Percentiles rank a stretch among this genome's conserved stretches.
Evolutionary conservation across 768 basidiomycete genomes (phyloP).

Genomic region (Mrakia gelida): DNA sequence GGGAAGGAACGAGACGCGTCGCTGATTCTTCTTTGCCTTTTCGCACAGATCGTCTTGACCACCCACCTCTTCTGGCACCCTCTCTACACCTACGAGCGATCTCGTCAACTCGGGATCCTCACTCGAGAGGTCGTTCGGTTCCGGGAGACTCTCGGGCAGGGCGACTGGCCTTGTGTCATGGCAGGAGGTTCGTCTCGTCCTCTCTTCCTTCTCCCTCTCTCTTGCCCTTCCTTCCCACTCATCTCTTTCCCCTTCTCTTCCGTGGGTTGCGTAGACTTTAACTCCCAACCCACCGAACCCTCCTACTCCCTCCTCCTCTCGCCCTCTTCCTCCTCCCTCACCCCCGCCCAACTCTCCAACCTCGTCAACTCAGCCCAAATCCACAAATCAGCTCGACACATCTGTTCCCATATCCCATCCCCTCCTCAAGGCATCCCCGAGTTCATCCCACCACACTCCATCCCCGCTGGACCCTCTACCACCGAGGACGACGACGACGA

Average conservation of each 20-base stretch:
- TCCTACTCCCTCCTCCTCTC: constrained; percentile 71
- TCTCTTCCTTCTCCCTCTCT: not conserved
- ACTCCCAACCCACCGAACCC: constrained; percentile 75
- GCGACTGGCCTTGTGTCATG: constrained; percentile 72
- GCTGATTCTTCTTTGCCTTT: not conserved
- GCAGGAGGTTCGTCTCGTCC: constrained; percentile 62
- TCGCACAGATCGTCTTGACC: constrained; percentile 19
- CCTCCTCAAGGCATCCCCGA: constrained; percentile 32
- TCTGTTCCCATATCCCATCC: constrained; percentile 24
- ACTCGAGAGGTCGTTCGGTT: constrained; percentile 61
- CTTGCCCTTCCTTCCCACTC: not conserved
- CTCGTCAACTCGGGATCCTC: constrained; percentile 72
- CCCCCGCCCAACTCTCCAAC: constrained; percentile 52
- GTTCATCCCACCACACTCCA: constrained; percentile 36
- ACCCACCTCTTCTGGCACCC: constrained; percentile 34
- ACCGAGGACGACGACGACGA: constrained; percentile 47
- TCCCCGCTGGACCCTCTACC: constrained; percentile 48
- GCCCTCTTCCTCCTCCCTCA: constrained; percentile 51
- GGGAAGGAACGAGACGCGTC: not conserved
- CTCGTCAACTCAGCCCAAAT: constrained; percentile 59
- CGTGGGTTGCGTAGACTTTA: constrained; percentile 63
- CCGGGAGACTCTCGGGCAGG: constrained; percentile 49
- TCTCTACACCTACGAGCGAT: constrained; percentile 71
- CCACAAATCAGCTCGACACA: constrained; percentile 41
- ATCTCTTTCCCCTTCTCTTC: too few species aligned